Base-by-base conservation (phyloP, 371 early-diverging fungal species). In the Phascolomyces articulosus region DNA sequence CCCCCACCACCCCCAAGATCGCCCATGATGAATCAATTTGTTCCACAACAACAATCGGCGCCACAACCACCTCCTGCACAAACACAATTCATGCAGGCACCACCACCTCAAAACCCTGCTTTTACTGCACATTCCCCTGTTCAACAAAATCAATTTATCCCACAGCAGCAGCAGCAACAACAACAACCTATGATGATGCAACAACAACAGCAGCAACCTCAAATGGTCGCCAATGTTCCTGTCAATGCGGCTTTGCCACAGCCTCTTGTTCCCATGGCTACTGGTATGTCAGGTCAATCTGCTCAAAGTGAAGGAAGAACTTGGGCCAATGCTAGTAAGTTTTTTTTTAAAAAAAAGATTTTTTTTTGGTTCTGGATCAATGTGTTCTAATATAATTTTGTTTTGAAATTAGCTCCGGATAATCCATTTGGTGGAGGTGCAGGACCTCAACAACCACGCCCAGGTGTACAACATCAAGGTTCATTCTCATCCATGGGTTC, bases 361-460 rank as follows among this genome's bases (percentile, higher is more conserved):
- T 16, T 13, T 28, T 7, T 55, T 21, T 48, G 10, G 11, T 23
- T 40, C 3, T 24, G 34, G 29, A 23, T 21, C 23, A 29, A 7
- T 29, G 49, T 21, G 38, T 48, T 51, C 51, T 34, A 16, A 40
- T 48, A 21, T 60, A 13, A 15, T 58, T 65, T n/a, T n/a, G n/a
- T n/a, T n/a, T n/a, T n/a, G n/a, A n/a, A n/a, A 9, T n/a, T 64
- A 73, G 70, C 82, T 34, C 82, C 82, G 20, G 78, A 77, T 65
- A 80, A 80, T 63, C 80, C 80, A 48, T 80, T 80, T 60, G 80
- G 80, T 20, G 60, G 64, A 26, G 58, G 38, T 28, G 49, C 53
- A 29, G 41, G 38, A 13, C 51, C 59, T 23, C 73, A 56, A 62
- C 27, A 40, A n/a, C 69, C 38, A 24, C 65, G 64, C 40, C 63